Conservation (phyloP, 2,329 filamentous ascomycete genomes). For the Aspergillus eucalypticola region DNA sequence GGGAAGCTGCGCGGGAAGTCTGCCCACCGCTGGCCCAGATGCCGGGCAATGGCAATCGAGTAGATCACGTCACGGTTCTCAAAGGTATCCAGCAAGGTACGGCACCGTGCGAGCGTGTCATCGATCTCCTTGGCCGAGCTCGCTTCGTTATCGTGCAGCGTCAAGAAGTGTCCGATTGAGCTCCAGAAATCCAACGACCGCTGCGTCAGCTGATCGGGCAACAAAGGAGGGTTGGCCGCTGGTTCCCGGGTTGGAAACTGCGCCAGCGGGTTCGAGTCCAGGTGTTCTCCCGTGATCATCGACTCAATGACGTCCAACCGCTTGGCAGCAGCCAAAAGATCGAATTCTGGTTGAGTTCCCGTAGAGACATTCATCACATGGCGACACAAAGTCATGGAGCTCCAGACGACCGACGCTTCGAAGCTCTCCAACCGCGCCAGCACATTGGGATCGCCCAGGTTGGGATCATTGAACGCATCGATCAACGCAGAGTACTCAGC, state of each 20-base stretch:
- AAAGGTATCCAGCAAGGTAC: conserved; percentile 71
- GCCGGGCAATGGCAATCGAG: conserved; percentile 77
- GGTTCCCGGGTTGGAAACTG: conserved; percentile 43
- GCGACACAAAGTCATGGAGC: conserved; percentile 57
- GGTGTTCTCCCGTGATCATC: conserved; percentile 70
- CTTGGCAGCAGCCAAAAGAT: conserved; percentile 64
- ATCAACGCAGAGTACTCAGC: conserved; percentile 69
- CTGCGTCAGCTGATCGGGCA: conserved; percentile 55
- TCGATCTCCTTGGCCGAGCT: conserved; percentile 61
- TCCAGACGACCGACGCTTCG: conserved; percentile 63
- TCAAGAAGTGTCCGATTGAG: conserved; percentile 70
- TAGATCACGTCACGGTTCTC: conserved; percentile 92
- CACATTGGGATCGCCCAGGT: conserved; percentile 40
- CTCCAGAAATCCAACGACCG: conserved; percentile 82
- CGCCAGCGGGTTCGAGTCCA: conserved; percentile 55
- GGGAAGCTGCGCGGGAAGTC: conserved; percentile 59
- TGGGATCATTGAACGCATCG: conserved; percentile 44
- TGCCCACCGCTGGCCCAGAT: conserved; percentile 67
- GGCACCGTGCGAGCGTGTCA: conserved; percentile 64
- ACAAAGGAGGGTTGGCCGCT: conserved; percentile 36
- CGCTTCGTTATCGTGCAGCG: conserved; percentile 62
- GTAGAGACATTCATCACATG: conserved; percentile 40
- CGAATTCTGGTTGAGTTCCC: conserved; percentile 52
- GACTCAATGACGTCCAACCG: conserved; percentile 75
- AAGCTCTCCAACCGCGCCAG: conserved; percentile 50